A percentile compares a stretch with the other conserved stretches of the same genome.
These are phyloP conservation scores for Coffea humblotiana DNA, from an alignment of 305 asterid species.

Conservation along the genomic window DNA sequence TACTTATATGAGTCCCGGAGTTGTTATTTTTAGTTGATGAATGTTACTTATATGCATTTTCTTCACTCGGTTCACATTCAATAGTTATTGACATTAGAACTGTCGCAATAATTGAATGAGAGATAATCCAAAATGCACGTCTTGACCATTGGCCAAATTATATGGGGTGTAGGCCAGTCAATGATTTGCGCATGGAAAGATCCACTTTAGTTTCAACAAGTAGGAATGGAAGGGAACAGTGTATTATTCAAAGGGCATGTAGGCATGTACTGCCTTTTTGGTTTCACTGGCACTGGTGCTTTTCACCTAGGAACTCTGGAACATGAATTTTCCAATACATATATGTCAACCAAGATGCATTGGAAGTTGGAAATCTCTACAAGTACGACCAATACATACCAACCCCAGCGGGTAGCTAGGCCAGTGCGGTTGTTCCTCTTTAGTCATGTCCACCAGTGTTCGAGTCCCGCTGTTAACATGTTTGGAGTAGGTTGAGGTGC, in stretches of 20 bases:
- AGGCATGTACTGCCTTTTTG: background rate
- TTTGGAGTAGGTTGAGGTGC: no score
- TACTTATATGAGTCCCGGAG: no score
- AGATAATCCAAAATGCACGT: background rate
- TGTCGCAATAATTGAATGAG: background rate
- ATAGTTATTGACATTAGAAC: background rate
- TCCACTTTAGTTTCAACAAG: background rate
- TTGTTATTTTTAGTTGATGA: no score
- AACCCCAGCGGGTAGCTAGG: no score
- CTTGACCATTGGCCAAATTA: background rate
- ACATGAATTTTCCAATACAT: background rate
- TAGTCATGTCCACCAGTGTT: no score
- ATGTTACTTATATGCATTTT: no score
- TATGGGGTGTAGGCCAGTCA: background rate
- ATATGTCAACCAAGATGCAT: no score
- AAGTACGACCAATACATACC: no score
- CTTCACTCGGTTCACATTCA: background rate
- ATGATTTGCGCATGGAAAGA: background rate
- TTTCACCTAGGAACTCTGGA: background rate
- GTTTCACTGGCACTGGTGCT: background rate
- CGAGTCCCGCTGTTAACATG: no score
- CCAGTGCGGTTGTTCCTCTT: no score
- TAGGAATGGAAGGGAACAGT: background rate
- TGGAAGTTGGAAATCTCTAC: no score
- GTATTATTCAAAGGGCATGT: no score